Conservation (phyloP, 768 basidiomycete genomes). For the Sarcomyxa edulis region DNA sequence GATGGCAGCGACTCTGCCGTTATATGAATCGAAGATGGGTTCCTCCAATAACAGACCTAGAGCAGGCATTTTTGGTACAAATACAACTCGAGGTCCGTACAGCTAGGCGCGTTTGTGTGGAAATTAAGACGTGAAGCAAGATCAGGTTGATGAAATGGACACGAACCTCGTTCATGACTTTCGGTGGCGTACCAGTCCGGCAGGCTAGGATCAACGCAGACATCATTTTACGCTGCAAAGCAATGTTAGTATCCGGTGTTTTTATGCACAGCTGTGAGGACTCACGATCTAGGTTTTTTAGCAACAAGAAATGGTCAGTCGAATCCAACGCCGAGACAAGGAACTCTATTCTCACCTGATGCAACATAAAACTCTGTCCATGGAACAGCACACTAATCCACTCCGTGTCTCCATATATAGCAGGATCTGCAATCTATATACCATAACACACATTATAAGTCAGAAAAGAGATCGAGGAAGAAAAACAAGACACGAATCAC, state of each 20-base stretch:
- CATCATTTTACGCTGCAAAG: conserved; percentile 92
- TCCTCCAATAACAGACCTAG: conserved; percentile 89
- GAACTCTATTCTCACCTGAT: conserved; percentile 89
- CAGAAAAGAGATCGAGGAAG: background rate
- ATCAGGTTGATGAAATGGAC: background rate
- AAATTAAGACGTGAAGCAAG: background rate
- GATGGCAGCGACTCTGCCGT: conserved; percentile 43
- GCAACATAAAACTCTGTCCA: conserved; percentile 98
- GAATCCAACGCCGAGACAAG: conserved; percentile 5
- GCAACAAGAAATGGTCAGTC: conserved; percentile 2
- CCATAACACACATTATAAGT: too few species aligned
- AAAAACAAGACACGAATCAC: conserved; percentile 4
- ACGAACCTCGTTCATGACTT: conserved; percentile 68
- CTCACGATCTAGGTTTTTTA: conserved; percentile 57
- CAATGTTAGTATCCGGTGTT: conserved; percentile 1
- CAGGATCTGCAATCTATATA: conserved; percentile 73
- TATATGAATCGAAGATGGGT: conserved; percentile 78
- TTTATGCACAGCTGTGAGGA: conserved; percentile 12
- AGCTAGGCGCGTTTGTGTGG: conserved; percentile 36
- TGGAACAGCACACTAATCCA: conserved; percentile 94
- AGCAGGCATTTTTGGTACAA: conserved; percentile 94
- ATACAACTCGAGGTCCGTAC: conserved; percentile 71
- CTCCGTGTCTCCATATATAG: conserved; percentile 85
- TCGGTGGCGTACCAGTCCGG: conserved; percentile 69
- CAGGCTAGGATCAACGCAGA: conserved; percentile 73